Evolutionary conservation across 2,329 filamentous ascomycete species (phyloP), one percentile per base, ranked within the genome.

Genomic region (Dendrostoma leiphaemia): DNA sequence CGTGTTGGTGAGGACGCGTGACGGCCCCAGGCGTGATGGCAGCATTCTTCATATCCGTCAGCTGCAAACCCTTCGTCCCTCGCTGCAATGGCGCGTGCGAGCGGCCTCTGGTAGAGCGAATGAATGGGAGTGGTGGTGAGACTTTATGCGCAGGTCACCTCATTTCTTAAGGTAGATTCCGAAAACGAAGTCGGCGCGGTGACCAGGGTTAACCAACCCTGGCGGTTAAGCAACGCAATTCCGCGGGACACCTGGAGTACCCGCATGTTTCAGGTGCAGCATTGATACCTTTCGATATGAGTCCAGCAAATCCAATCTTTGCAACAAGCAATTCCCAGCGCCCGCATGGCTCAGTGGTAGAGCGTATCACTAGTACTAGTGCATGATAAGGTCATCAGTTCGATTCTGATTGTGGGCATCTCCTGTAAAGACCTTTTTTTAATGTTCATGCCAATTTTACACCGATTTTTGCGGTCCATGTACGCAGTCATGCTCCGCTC

Each of bases 361-460:
- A 58, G 56, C 56, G 56, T 49, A 44, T 58, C 56, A 58, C 56
- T 58, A 55, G 56, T 58, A 58, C n/a, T n/a, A n/a, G n/a, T n/a
- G n/a, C n/a, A 55, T 58, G 56, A 58, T 44, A 49, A 58, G 48
- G 56, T 55, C 48, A 51, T 44, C 37, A 46, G 56, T 55, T 58
- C 56, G 48, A 58, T 58, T 58, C 56, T 46, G 37, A 47, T 52
- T 37, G 50, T 52, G 52, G 56, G 56, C 56, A 58, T n/a, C 8
- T 24, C 2, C n/a, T n/a, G n/a, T n/a, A n/a, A n/a, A n/a, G n/a
- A n/a, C n/a, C n/a, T 10, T 13, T 17, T 28, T 38, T n/a, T 23
- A 6, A 1, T 32, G 23, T 34, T 50, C n/a, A n/a, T n/a, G n/a
- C n/a, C n/a, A n/a, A n/a, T n/a, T n/a, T n/a, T n/a, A n/a, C n/a